Base-by-base conservation (phyloP, 768 basidiomycete genomes). In the Mycena vitilis region DNA sequence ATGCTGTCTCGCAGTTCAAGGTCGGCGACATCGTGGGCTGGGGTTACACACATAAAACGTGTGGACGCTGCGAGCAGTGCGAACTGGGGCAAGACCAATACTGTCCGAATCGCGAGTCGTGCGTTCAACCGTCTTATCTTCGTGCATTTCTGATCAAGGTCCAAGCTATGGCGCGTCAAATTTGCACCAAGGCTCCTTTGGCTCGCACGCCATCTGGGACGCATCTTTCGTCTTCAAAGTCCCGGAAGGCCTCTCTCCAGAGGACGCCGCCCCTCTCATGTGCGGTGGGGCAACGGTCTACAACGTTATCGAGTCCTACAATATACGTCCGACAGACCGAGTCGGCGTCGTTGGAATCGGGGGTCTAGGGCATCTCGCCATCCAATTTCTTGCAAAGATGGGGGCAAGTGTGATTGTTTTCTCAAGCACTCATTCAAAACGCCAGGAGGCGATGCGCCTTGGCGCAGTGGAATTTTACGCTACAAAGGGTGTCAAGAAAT, bases 361-460 rank as follows among this genome's bases (percentile, higher is more conserved):
- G 5, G 81, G 81, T 13, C 77, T 81, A n/a, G 81, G 81, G 12
- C 81, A 81, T 51, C 78, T 81, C 47, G 80, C 78, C 10, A 78
- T 81, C 45, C 81, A 81, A 61, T 81, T 81, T 60, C 78, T 79
- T 4, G 67, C 78, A 44, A 81, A 79, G 70, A 82, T 81, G 78
- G 81, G 81, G 9, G 82, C 80, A 30, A 79, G 80, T 11, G 80
- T 81, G 7, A 76, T 81, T 54, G 81, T 78, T 9, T 77, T 82
- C 38, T 81, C 80, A 7, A 58, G 75, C 38, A 76, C 80, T 1
- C 75, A 80, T 5, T 55, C 44, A 30, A 82, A 81, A 60, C 76
- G 42, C 44, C 73, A 77, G 13, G 80, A 81, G 34, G 78, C 81
- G n/a, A 68, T 53, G 66, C 59, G 52, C 20, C 72, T 81, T 0